Evolutionary conservation across 129 eudicot species (phyloP).

Genomic region (Rutidosis leptorrhynchoides): DNA sequence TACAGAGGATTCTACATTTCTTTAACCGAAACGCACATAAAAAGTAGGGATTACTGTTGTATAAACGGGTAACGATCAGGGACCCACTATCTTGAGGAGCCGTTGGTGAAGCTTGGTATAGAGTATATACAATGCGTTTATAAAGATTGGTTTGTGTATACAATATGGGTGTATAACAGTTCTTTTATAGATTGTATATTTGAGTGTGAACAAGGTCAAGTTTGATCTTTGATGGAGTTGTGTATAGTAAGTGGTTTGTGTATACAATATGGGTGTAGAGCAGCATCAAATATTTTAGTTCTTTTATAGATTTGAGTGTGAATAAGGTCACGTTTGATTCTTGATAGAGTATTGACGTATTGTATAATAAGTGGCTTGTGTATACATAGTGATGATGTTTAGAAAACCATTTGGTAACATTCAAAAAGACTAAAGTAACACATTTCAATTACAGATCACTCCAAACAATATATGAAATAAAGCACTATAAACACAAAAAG

Average conservation of each 20-base stretch:
- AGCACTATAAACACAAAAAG: constrained; percentile 24
- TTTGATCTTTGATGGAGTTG: constrained; percentile 11
- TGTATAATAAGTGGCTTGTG: background rate
- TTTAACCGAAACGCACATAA: constrained; percentile 3
- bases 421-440: no score
- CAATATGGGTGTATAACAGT: constrained; percentile 19
- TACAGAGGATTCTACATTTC: constrained; percentile 15
- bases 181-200: constrained; percentile 9
- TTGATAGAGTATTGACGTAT: background rate
- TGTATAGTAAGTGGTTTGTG: constrained; percentile 3
- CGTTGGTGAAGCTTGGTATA: constrained; percentile 7
- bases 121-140: constrained; percentile 17
- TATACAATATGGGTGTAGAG: constrained; percentile 13
- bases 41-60: constrained; percentile 4
- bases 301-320: constrained; percentile 14
- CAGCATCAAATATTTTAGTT: constrained; percentile 6
- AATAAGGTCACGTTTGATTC: constrained; percentile 20
- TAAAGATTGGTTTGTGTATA: constrained; percentile 31
- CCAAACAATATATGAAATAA: constrained; percentile 26
- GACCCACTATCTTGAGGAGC: constrained; percentile 17
- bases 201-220: constrained; percentile 18
- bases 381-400: no score
- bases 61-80: background rate
- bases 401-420: background rate
- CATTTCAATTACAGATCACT: constrained; percentile 25